A percentile compares a stretch with the other conserved stretches of the same genome.
Conservation (phyloP, 306 rosid species). For the Argentina anserina region DNA sequence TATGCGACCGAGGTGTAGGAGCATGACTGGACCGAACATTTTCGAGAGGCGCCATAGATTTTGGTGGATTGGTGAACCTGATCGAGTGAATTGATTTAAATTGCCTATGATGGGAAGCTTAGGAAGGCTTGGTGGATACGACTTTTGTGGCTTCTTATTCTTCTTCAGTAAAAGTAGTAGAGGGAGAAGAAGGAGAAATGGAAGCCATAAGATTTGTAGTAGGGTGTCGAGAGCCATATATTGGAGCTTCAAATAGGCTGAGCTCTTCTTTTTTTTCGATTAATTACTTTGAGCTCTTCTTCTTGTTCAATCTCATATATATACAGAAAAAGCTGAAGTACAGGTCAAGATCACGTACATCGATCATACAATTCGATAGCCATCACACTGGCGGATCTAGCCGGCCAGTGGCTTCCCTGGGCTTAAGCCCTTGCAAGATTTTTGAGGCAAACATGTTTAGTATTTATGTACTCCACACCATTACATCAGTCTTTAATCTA, state of each 20-base stretch:
- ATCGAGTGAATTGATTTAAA: conserved; percentile 24
- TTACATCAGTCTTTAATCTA: too few relatives aligned
- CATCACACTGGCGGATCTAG: too few relatives aligned
- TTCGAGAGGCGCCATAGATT: conserved; percentile 26
- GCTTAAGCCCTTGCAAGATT: too few relatives aligned
- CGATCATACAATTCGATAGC: too few relatives aligned
- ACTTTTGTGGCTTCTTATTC: neutral
- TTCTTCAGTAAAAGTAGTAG: conserved; percentile 6
- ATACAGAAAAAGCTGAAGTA: neutral
- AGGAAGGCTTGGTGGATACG: conserved; percentile 32
- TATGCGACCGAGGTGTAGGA: conserved; percentile 16
- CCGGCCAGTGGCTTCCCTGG: too few relatives aligned
- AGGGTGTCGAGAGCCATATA: neutral
- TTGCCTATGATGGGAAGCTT: conserved; percentile 42
- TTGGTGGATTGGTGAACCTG: conserved; percentile 24
- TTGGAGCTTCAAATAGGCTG: neutral
- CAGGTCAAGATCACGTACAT: too few relatives aligned
- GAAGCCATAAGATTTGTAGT: neutral
- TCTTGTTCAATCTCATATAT: neutral
- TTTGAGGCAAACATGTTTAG: too few relatives aligned
- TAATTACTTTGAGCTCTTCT: neutral
- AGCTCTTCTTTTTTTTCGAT: too few relatives aligned
- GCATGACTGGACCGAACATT: conserved; percentile 31
- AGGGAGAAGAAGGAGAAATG: neutral
- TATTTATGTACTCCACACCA: too few relatives aligned